Base-by-base conservation (phyloP, 176 grass and related monocot species). In the Microstegium vimineum region DNA sequence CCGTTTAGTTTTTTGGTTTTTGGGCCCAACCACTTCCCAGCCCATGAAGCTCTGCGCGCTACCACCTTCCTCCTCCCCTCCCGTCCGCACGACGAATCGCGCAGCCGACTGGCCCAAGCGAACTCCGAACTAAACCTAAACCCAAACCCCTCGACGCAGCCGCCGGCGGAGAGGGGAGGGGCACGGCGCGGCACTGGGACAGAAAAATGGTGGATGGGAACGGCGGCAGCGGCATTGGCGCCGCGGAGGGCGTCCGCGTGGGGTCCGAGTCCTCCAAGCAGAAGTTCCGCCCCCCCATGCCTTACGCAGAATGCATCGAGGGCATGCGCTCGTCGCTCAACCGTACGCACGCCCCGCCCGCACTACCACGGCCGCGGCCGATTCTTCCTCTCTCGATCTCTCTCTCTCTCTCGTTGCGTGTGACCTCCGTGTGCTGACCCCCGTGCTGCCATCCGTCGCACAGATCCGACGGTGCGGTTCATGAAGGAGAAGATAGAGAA, bases 401-500 rank as follows among this genome's bases (percentile, higher is more conserved):
- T n/a, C n/a, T n/a, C n/a, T n/a, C 49, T 47, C 25, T 27, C 17
- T 35, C 37, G 4, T 47, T 56, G 35, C 22, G 4, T 37, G 18
- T 22, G 33, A 75, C 33, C 66, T 15, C 37, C 60, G 32, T 10
- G 14, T 10, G 22, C 71, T 91, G 62, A 15, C 43, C 79, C 26
- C 45, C 45, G 28, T 10, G 25, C 15, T 75, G 16, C 40, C 18
- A 42, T 47, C 41, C 12, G 47, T 1, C 71, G 68, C 9, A 18
- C 69, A 99, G 96, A 99, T 90, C 96, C 96, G 28, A 94, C 81
- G 31, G 96, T 95, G 70, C 88, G 75, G 87, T 95, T 99, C 83
- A 54, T 95, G 69, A 86, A 42, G 74, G 89, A 93, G 77, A 20
- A 68, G 81, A 91, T 95, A 93, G 91, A 91, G 63, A 90, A 85